Evolutionary conservation across 495 filamentous ascomycete genomes (phyloP).

Genomic region (Xanthoparmelia taractica): DNA sequence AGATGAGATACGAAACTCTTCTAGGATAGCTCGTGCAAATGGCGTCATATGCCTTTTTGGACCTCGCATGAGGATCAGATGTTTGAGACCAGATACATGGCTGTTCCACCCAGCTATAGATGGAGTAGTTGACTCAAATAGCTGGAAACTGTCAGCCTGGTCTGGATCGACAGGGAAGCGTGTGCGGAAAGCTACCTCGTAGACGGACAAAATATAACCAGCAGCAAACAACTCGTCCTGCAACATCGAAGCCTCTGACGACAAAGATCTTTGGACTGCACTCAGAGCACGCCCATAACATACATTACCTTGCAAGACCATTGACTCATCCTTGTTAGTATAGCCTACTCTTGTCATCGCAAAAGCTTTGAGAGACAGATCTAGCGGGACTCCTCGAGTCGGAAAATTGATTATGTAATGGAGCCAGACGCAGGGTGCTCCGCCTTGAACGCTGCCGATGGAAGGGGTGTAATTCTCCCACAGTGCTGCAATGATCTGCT

Average conservation of each 20-base stretch:
- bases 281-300: conserved; percentile 14
- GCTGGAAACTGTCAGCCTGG: conserved; percentile 4
- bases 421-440: conserved; percentile 12
- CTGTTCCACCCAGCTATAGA: conserved; percentile 20
- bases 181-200: conserved; percentile 14
- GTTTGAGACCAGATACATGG: conserved; percentile 10
- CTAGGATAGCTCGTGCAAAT: conserved; percentile 1
- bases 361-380: conserved; percentile 17
- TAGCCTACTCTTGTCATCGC: conserved; percentile 20
- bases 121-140: conserved; percentile 18
- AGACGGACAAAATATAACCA: conserved; percentile 12
- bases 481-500: conserved; percentile 17
- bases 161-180: neutral
- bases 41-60: conserved; percentile 4
- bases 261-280: conserved; percentile 10
- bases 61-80: conserved; percentile 6
- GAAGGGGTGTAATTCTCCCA: conserved; percentile 19
- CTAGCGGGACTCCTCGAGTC: neutral
- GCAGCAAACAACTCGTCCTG: conserved; percentile 15
- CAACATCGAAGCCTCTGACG: conserved; percentile 1
- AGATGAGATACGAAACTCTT: conserved; percentile 12
- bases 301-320: conserved; percentile 9
- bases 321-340: conserved; percentile 5
- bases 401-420: conserved; percentile 11
- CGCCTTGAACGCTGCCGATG: conserved; percentile 4